Base-by-base conservation (phyloP, 176 grass and related monocot species). In the Eleusine indica region DNA sequence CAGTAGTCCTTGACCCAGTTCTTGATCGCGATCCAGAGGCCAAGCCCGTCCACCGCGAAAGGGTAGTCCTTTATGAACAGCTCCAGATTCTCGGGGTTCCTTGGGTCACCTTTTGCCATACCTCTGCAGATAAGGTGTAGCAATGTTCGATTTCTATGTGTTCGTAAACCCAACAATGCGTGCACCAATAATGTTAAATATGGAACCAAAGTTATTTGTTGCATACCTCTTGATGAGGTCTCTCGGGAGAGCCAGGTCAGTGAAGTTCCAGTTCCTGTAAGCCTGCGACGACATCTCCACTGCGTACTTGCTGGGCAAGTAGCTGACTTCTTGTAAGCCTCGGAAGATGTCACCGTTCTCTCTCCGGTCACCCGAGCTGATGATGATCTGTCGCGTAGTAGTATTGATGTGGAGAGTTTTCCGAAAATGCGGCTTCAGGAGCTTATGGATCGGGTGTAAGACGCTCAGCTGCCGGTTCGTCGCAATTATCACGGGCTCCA, bases 401-500 rank as follows among this genome's bases (percentile, higher is more conserved):
- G 89, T 66, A 52, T 91, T 91, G 43, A 87, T 80, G 18, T 91
- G 70, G 68, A 91, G 73, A 6, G 85, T 91, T 70, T 87, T 82
- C 3, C 81, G 75, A 68, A 80, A 82, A 56, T 91, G 89, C 9
- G 85, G 89, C 22, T 86, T 75, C 18, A 91, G 68, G 19, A 91
- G 85, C 84, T 71, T 80, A 70, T 78, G 80, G 35, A 91, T 46
- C 9, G 89, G 89, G 80, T 91, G 89, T 61, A 86, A 52, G 9
- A 77, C 46, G 67, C 85, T 91, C 44, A 91, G 80, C 66, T 87
- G 89, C 48, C 89, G 39, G 58, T 86, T 76, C 61, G 78, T 25
- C 28, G 83, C 91, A 22, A 93, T 90, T 64, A 93, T 73, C 71
- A 89, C 70, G 8, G 91, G 84, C 69, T 93, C 91, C 57, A 83